Evolutionary conservation across 768 basidiomycete genomes (phyloP).

Genomic region (Mycena chlorophos): DNA sequence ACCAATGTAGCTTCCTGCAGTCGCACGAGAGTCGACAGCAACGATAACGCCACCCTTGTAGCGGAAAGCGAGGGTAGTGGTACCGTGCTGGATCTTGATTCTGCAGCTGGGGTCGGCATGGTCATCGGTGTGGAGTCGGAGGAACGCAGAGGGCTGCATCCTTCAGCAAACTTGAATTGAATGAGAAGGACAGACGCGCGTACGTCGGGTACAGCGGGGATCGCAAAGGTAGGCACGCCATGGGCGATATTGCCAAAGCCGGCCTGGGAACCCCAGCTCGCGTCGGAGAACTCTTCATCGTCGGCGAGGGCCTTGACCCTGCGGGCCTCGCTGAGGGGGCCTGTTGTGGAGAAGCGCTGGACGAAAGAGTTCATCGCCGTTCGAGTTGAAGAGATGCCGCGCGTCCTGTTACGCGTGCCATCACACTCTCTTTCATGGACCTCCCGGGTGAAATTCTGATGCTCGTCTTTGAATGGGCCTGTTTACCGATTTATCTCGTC

Average conservation of each 20-base stretch:
- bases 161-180: slow-evolving; percentile 9
- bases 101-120: slow-evolving; percentile 89
- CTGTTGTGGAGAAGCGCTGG: slow-evolving; percentile 62
- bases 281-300: slow-evolving; percentile 63
- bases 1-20: slow-evolving; percentile 97
- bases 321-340: slow-evolving; percentile 48
- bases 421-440: not conserved
- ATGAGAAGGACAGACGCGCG: slow-evolving; percentile 30
- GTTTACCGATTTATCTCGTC: slow-evolving; percentile 2
- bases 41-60: slow-evolving; percentile 97
- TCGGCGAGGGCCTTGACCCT: slow-evolving; percentile 50
- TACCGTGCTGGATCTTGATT: slow-evolving; percentile 99
- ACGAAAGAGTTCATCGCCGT: slow-evolving; percentile 72
- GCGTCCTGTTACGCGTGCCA: slow-evolving; percentile 29
- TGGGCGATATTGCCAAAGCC: slow-evolving; percentile 75
- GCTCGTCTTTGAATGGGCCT: slow-evolving; percentile 6
- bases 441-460: slow-evolving; percentile 14
- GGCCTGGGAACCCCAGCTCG: slow-evolving; percentile 82
- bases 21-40: slow-evolving; percentile 98
- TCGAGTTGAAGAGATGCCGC: slow-evolving; percentile 38
- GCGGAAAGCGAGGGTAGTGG: slow-evolving; percentile 96
- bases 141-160: slow-evolving; percentile 81
- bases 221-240: slow-evolving; percentile 68
- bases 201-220: slow-evolving; percentile 78
- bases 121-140: slow-evolving; percentile 93